These are phyloP conservation scores for Isoetes taiwanensis DNA, from an alignment of 75 land plant species.

Conservation along the genomic window DNA sequence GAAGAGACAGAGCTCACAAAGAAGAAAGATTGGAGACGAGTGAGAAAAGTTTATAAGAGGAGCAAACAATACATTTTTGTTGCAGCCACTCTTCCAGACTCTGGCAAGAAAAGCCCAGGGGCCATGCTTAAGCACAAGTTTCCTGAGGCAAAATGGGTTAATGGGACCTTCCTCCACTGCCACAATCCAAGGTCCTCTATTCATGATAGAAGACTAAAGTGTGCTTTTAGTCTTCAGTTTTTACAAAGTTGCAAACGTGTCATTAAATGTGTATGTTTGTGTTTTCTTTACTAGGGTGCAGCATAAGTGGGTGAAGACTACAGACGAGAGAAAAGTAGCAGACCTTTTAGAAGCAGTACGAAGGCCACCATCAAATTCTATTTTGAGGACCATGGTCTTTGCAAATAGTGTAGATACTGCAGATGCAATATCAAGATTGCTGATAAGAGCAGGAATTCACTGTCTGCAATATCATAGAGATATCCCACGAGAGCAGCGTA, in stretches of 20 bases:
- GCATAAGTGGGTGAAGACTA: conserved; percentile 79
- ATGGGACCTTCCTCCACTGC: conserved; percentile 70
- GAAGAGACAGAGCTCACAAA: conserved; percentile 8
- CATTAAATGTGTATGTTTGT: background rate
- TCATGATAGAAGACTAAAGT: background rate
- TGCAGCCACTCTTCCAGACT: conserved; percentile 87
- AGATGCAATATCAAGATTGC: conserved; percentile 52
- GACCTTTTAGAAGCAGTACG: conserved; percentile 48
- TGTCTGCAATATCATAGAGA: conserved; percentile 67
- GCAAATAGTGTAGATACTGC: conserved; percentile 81
- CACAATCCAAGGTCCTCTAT: conserved; percentile 68
- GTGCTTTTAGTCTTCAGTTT: no score
- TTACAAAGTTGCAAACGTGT: conserved; percentile 7
- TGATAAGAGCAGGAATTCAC: conserved; percentile 37
- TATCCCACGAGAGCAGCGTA: conserved; percentile 45
- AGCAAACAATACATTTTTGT: conserved; percentile 96
- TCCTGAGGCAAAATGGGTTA: conserved; percentile 74
- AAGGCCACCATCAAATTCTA: conserved; percentile 9
- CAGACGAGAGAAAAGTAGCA: conserved; percentile 51
- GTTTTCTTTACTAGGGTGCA: conserved; percentile 38
- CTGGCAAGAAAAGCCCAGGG: conserved; percentile 87
- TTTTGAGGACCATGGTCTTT: conserved; percentile 61
- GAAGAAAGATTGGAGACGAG: conserved; percentile 43
- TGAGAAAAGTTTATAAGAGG: conserved; percentile 52
- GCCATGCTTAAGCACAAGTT: conserved; percentile 65